A percentile compares a stretch with the other conserved stretches of the same genome.
Evolutionary conservation across 495 filamentous ascomycete genomes (phyloP).

Genomic region (Annulohypoxylon nitens): DNA sequence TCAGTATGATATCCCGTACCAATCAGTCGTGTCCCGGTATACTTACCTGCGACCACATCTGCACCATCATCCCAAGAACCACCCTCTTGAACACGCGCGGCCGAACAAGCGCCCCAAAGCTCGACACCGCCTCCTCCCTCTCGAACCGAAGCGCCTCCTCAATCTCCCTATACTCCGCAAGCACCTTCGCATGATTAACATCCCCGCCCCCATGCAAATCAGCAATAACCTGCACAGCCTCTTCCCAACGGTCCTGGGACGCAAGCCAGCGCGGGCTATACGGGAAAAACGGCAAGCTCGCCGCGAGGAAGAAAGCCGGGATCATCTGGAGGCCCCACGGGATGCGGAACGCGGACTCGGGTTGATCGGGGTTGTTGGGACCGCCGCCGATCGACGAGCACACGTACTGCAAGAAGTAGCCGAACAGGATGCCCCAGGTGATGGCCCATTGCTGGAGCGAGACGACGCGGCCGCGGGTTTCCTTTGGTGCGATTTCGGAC

Average conservation of each 20-base stretch:
- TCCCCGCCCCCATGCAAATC: conserved; percentile 74
- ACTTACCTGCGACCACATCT: conserved; percentile 73
- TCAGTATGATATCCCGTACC: conserved; percentile 9
- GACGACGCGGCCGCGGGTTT: conserved; percentile 82
- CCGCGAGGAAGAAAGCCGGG: conserved; percentile 73
- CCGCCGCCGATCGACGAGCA: conserved; percentile 72
- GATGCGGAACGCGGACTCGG: conserved; percentile 74
- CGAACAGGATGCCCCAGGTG: conserved; percentile 76
- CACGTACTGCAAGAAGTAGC: conserved; percentile 81
- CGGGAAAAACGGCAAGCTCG: conserved; percentile 78
- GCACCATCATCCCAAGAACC: conserved; percentile 77
- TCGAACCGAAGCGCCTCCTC: conserved; percentile 73
- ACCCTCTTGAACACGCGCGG: conserved; percentile 77
- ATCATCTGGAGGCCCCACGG: conserved; percentile 81
- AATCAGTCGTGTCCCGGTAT: background rate
- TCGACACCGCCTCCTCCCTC: conserved; percentile 67
- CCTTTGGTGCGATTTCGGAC: conserved; percentile 81
- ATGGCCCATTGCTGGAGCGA: conserved; percentile 82
- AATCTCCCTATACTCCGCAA: conserved; percentile 76
- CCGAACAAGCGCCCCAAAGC: conserved; percentile 69
- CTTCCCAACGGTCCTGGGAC: conserved; percentile 80
- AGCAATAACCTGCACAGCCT: conserved; percentile 72
- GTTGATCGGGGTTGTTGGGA: conserved; percentile 67
- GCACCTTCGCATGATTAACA: conserved; percentile 70
- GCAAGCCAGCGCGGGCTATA: conserved; percentile 82